A percentile compares a stretch with the other conserved stretches of the same genome.
Conservation (phyloP, 345 rosid species). For the Lumnitzera littorea region DNA sequence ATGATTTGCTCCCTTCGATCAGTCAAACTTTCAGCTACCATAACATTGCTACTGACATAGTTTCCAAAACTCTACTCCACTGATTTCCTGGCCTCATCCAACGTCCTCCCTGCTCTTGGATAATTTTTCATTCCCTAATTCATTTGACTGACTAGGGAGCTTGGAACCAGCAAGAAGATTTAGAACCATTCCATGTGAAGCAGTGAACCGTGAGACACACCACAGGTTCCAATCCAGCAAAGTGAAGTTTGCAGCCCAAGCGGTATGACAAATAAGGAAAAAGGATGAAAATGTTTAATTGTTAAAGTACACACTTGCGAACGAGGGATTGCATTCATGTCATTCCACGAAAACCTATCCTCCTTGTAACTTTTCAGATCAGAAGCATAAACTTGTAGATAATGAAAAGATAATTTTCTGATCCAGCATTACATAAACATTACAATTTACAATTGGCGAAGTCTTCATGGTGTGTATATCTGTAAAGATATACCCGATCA, state of each 20-base stretch:
- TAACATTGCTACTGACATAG: slow-evolving; percentile 88
- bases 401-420: slow-evolving; percentile 85
- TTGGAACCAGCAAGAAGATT: slow-evolving; percentile 82
- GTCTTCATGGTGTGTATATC: too few relatives aligned
- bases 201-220: slow-evolving; percentile 74
- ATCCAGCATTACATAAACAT: slow-evolving; percentile 4
- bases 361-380: slow-evolving; percentile 48
- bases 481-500: neutral
- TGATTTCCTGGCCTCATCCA: slow-evolving; percentile 88
- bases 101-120: slow-evolving; percentile 58
- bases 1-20: slow-evolving; percentile 73
- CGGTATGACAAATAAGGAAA: slow-evolving; percentile 5
- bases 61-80: slow-evolving; percentile 96
- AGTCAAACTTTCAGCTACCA: slow-evolving; percentile 69
- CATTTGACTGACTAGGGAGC: slow-evolving; percentile 50
- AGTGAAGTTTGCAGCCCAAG: slow-evolving; percentile 62
- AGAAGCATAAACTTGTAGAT: slow-evolving; percentile 58
- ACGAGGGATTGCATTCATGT: slow-evolving; percentile 68
- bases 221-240: slow-evolving; percentile 84
- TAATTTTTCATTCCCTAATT: slow-evolving; percentile 37
- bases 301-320: slow-evolving; percentile 43
- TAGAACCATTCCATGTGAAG: slow-evolving; percentile 97
- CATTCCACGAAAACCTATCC: slow-evolving; percentile 69
- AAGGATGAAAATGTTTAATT: slow-evolving; percentile 7
- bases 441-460: too few relatives aligned